Conservation (phyloP, 2,329 filamentous ascomycete genomes). For the Chrysoporthe cubensis region DNA sequence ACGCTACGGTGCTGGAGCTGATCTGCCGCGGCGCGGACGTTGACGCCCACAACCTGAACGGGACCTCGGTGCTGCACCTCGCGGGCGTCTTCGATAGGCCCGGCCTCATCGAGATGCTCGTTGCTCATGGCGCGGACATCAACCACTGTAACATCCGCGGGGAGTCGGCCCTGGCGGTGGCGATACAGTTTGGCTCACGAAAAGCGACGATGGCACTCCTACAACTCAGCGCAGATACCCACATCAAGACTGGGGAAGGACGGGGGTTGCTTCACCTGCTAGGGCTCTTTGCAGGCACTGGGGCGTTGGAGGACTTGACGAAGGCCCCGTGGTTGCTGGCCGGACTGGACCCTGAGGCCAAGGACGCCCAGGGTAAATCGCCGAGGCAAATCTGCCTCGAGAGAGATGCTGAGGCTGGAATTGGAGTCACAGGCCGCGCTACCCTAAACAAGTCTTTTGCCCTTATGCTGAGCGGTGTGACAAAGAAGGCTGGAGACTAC, state of each 20-base stretch:
- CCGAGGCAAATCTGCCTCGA: conserved; percentile 4
- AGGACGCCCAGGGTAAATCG: not conserved
- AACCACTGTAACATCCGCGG: not conserved
- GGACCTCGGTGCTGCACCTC: too few relatives aligned
- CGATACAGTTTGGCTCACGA: not conserved
- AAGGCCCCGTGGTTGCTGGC: not conserved
- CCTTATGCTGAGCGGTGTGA: not conserved
- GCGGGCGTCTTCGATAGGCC: too few relatives aligned
- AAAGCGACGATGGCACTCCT: not conserved
- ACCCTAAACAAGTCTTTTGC: not conserved
- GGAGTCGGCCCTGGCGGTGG: not conserved
- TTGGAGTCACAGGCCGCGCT: not conserved
- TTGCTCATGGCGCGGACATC: not conserved
- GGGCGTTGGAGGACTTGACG: not conserved
- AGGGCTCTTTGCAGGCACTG: not conserved
- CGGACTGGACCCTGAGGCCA: not conserved
- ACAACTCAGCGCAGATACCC: not conserved
- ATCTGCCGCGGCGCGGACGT: too few relatives aligned
- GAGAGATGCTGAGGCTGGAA: not conserved
- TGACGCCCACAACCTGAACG: too few relatives aligned
- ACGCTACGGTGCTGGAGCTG: too few relatives aligned
- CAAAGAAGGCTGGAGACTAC: not conserved
- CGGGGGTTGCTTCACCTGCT: conserved; percentile 2
- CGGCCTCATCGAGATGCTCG: too few relatives aligned
- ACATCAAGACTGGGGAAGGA: not conserved